Percentiles rank a stretch among this genome's conserved stretches.
These are phyloP conservation scores for Quercus bicolor DNA, from an alignment of 306 rosid species.

Conservation along the genomic window DNA sequence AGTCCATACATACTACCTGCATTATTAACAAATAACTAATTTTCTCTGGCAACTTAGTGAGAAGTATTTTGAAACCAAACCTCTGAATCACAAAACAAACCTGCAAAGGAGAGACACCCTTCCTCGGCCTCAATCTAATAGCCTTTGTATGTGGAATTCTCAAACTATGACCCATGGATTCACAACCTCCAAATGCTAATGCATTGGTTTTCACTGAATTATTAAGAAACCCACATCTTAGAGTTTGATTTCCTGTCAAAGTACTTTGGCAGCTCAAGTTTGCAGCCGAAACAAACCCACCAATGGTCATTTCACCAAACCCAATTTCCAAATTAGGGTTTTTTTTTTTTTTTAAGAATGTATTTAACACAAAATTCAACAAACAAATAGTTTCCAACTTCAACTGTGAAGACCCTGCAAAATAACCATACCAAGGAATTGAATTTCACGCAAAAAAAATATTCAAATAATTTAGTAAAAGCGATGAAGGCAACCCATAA, in stretches of 20 bases:
- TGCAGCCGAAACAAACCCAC: slow-evolving; percentile 53
- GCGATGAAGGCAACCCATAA: neutral
- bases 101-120: slow-evolving; percentile 45
- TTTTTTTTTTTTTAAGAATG: neutral
- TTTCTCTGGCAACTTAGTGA: slow-evolving; percentile 1
- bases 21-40: neutral
- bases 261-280: slow-evolving; percentile 41
- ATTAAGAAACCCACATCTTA: slow-evolving; percentile 20
- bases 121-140: slow-evolving; percentile 26
- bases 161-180: slow-evolving; percentile 41
- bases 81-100: slow-evolving; percentile 21
- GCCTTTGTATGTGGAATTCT: slow-evolving; percentile 28
- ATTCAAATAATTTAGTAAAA: neutral
- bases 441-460: neutral
- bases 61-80: neutral
- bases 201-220: slow-evolving; percentile 26
- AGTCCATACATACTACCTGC: slow-evolving; percentile 76
- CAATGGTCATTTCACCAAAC: slow-evolving; percentile 48
- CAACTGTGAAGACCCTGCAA: slow-evolving; percentile 7
- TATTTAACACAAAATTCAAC: neutral
- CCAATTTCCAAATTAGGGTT: neutral
- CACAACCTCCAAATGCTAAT: slow-evolving; percentile 49
- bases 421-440: neutral
- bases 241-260: slow-evolving; percentile 15
- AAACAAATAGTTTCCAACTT: neutral